Evolutionary conservation across 139 green algal species (phyloP).

Genomic region (Coccomyxa sp.): DNA sequence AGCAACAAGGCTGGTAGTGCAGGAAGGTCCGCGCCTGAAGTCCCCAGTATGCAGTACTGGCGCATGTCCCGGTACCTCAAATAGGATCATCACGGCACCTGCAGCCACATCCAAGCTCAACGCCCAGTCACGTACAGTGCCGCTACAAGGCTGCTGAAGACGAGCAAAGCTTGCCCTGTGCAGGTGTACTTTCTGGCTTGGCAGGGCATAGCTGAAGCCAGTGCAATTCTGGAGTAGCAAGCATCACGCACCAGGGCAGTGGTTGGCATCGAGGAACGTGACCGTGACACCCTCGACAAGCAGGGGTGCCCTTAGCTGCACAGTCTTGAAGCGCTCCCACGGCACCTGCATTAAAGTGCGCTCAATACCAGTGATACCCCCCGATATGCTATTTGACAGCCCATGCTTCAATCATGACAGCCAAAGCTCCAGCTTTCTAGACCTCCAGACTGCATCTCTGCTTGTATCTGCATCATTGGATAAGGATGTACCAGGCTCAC

Average conservation of each 20-base stretch:
- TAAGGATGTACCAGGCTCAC: too few relatives aligned
- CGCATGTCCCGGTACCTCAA: slow-evolving; percentile 38
- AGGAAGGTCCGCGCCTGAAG: slow-evolving; percentile 47
- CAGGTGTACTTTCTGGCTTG: too few relatives aligned
- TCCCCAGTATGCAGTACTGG: slow-evolving; percentile 91
- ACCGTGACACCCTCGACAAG: slow-evolving; percentile 58
- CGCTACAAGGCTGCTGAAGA: too few relatives aligned
- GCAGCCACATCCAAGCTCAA: too few relatives aligned
- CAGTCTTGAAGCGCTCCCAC: slow-evolving; percentile 11
- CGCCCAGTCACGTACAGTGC: too few relatives aligned
- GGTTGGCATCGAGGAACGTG: slow-evolving; percentile 90
- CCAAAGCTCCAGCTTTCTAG: too few relatives aligned
- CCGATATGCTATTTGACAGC: too few relatives aligned
- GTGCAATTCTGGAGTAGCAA: slow-evolving; percentile 61
- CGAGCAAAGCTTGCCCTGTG: too few relatives aligned
- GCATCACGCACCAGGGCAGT: slow-evolving; percentile 93
- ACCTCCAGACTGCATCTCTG: too few relatives aligned
- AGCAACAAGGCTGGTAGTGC: too few relatives aligned
- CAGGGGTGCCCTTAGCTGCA: slow-evolving; percentile 34
- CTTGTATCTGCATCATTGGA: too few relatives aligned
- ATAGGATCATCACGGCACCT: slow-evolving; percentile 41
- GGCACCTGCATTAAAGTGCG: slow-evolving; percentile 32
- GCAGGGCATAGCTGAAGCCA: neutral
- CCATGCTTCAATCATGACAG: neutral
- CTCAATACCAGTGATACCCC: too few relatives aligned